Evolutionary conservation across 148 eudicot species (phyloP).

Genomic region (Spergularia bocconei): DNA sequence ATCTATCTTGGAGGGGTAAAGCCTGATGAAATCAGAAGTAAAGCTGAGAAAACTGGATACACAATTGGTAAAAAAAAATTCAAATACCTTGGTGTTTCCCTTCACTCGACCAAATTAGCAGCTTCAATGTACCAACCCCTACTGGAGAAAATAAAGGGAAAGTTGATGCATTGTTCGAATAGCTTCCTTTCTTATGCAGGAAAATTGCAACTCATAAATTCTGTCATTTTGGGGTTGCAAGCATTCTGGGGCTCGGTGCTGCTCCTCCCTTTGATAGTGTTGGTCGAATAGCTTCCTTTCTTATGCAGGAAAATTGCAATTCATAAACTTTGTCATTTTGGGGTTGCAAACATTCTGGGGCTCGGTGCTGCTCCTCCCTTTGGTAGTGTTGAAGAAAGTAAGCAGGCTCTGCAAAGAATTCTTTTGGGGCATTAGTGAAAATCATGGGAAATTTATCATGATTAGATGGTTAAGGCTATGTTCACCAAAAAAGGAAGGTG

Average conservation of each 20-base stretch:
- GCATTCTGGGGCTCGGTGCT: neutral
- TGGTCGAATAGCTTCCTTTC: neutral
- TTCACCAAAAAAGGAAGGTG: neutral
- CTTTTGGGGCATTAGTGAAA: neutral
- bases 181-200: neutral
- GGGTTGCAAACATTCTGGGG: neutral
- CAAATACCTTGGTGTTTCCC: neutral
- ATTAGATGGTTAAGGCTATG: neutral
- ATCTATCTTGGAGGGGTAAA: no score
- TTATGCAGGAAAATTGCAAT: neutral
- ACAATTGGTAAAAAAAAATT: neutral
- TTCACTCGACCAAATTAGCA: neutral
- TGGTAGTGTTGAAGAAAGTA: neutral
- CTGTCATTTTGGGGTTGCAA: neutral
- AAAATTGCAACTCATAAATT: neutral
- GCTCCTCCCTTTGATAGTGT: no score
- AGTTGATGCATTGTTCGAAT: neutral
- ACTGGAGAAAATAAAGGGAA: neutral
- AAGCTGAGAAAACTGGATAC: neutral
- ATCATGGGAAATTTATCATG: no score
- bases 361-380: neutral
- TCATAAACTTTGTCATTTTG: neutral
- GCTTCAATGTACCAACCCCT: neutral
- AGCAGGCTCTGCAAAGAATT: neutral
- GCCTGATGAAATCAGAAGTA: no score